phyloP scores from a whole-genome alignment of 2,329 filamentous ascomycete genomes.

The Botrytis aclada region DNA sequence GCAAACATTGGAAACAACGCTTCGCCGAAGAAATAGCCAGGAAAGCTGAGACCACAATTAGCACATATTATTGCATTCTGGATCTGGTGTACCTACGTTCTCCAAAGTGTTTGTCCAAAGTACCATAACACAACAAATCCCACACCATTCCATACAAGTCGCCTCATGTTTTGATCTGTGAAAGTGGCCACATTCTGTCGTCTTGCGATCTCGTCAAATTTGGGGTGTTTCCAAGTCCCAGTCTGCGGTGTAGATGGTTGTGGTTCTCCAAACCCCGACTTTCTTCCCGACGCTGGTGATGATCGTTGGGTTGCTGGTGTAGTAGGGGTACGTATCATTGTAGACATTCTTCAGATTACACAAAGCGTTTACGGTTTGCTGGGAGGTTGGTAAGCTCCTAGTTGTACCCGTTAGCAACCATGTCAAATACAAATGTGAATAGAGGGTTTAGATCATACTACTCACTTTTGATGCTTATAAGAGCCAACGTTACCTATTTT shows the following conservation, averaged over 20 bases:
- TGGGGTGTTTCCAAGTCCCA: conserved; percentile 88
- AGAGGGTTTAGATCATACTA: not conserved
- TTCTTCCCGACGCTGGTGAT: conserved; percentile 5
- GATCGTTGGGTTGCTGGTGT: conserved; percentile 27
- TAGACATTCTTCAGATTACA: conserved; percentile 26
- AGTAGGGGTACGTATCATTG: conserved; percentile 28
- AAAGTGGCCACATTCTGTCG: conserved; percentile 78
- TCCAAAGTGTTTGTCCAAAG: conserved; percentile 40
- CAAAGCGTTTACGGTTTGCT: not conserved
- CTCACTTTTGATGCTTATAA: not conserved
- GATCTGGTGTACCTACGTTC: conserved; percentile 25
- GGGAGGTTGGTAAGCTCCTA: not conserved
- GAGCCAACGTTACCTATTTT: conserved; percentile 16
- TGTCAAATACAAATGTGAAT: not conserved
- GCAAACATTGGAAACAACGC: conserved; percentile 30
- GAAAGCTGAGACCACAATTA: conserved; percentile 31
- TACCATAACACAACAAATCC: conserved; percentile 51
- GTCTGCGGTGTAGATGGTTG: conserved; percentile 37
- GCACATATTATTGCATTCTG: not conserved
- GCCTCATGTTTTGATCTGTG: conserved; percentile 69
- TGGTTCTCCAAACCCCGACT: not conserved
- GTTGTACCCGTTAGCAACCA: not conserved
- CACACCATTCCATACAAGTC: conserved; percentile 64
- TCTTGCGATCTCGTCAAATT: conserved; percentile 79
- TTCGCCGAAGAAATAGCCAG: conserved; percentile 28